phyloP scores from a whole-genome alignment of 2,329 filamentous ascomycete species.

The Tetracladium maxilliforme region DNA sequence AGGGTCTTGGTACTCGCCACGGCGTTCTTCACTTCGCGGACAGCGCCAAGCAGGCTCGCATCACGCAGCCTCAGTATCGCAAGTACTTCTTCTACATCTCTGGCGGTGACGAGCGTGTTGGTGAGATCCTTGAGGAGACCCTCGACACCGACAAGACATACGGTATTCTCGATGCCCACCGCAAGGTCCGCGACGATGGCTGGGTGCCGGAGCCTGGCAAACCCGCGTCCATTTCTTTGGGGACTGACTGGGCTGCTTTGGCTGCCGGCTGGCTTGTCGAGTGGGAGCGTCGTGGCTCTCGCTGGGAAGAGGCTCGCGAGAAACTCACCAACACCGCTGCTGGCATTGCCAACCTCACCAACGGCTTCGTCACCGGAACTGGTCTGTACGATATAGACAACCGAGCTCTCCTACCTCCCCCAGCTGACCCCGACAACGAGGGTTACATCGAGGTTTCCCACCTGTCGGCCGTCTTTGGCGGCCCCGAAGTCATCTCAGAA shows the following conservation, averaged over 20 bases:
- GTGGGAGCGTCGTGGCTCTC: conserved; percentile 38
- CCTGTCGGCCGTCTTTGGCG: conserved; percentile 40
- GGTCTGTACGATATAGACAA: conserved; percentile 33
- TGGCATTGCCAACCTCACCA: conserved; percentile 37
- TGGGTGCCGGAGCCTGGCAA: conserved; percentile 25
- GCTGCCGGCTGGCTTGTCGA: conserved; percentile 43
- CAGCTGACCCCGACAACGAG: conserved; percentile 32
- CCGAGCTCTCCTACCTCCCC: conserved; percentile 34
- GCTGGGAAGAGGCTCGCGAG: conserved; percentile 32
- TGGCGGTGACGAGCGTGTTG: conserved; percentile 10
- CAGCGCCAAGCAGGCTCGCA: conserved; percentile 45
- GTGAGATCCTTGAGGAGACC: conserved; percentile 11
- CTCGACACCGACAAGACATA: conserved; percentile 38
- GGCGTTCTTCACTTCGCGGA: conserved; percentile 48
- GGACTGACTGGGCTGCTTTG: conserved; percentile 43
- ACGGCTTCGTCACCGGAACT: conserved; percentile 42
- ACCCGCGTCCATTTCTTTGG: conserved; percentile 33
- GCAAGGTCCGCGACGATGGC: conserved; percentile 40
- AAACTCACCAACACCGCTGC: conserved; percentile 32
- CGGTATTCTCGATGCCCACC: conserved; percentile 34
- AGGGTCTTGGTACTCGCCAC: conserved; percentile 45
- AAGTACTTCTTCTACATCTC: conserved; percentile 31
- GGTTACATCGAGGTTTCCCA: conserved; percentile 38
- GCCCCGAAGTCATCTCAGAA: conserved; percentile 41
- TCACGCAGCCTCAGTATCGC: conserved; percentile 41